Conservation (phyloP, 495 filamentous ascomycete genomes). For the Penicillium longicatenatum region DNA sequence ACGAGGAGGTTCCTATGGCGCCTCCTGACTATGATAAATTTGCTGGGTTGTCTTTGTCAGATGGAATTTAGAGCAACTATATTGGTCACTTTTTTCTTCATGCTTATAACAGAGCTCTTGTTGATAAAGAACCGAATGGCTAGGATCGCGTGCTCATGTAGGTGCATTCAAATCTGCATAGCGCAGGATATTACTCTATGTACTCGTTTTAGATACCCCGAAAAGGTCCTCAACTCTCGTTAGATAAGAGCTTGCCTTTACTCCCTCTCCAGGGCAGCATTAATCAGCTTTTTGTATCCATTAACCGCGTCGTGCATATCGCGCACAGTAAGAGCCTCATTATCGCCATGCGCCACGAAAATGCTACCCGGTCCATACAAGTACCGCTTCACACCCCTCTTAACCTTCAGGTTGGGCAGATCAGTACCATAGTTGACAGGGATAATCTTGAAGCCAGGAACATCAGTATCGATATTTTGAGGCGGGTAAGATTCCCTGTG, state of each 20-base stretch:
- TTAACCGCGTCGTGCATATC: conserved; percentile 70
- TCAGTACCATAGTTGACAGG: conserved; percentile 94
- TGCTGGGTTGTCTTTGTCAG: background rate
- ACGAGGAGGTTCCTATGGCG: conserved; percentile 15
- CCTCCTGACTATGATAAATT: conserved; percentile 12
- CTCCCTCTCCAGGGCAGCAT: conserved; percentile 51
- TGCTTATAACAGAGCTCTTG: too few relatives aligned
- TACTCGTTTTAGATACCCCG: background rate
- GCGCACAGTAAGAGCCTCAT: conserved; percentile 73
- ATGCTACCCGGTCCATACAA: conserved; percentile 90
- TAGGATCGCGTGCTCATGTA: background rate
- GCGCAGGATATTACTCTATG: background rate
- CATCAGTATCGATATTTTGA: conserved; percentile 75
- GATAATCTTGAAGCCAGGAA: conserved; percentile 77
- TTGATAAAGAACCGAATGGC: too few relatives aligned
- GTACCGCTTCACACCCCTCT: conserved; percentile 67
- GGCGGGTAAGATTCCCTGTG: conserved; percentile 65
- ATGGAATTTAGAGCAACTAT: background rate
- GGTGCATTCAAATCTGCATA: background rate
- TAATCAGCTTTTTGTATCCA: conserved; percentile 71
- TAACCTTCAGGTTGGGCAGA: conserved; percentile 68
- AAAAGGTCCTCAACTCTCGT: background rate
- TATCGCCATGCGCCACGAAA: conserved; percentile 81
- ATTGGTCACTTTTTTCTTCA: background rate
- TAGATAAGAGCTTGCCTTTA: background rate